Percentiles rank a stretch among this genome's conserved stretches.
phyloP scores from a whole-genome alignment of 2,329 filamentous ascomycete species.

The Lachnellula arida region DNA sequence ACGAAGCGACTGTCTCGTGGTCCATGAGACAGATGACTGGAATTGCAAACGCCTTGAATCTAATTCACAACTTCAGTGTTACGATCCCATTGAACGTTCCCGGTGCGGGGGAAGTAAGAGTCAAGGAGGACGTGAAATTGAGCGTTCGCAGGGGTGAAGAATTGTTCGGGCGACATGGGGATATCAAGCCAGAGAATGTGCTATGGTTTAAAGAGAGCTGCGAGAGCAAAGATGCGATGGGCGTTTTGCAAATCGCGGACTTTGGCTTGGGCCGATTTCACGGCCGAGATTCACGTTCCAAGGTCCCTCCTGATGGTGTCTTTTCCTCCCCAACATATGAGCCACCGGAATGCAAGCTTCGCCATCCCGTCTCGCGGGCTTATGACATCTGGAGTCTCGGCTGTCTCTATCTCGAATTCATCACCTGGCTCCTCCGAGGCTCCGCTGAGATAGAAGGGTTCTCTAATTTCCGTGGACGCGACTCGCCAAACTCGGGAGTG shows the following conservation, averaged over 20 bases:
- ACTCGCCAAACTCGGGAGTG: constrained; percentile 1
- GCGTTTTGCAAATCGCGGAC: constrained; percentile 30
- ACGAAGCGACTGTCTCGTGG: constrained; percentile 22
- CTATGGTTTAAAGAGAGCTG: constrained; percentile 23
- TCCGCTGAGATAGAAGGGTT: constrained; percentile 13
- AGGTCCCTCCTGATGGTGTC: constrained; percentile 15
- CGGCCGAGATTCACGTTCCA: constrained; percentile 29
- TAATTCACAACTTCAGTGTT: constrained; percentile 24
- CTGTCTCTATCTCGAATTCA: constrained; percentile 35
- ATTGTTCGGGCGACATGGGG: constrained; percentile 32
- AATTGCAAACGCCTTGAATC: constrained; percentile 22
- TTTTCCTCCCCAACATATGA: constrained; percentile 32
- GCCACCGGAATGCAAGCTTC: constrained; percentile 36
- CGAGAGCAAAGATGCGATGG: constrained; percentile 4
- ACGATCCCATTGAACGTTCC: constrained; percentile 3
- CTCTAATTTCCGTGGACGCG: constrained; percentile 6
- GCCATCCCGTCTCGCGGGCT: constrained; percentile 28
- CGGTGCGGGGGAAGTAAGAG: constrained; percentile 2
- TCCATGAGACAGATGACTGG: constrained; percentile 29
- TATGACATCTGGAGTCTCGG: constrained; percentile 37
- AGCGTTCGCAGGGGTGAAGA: constrained; percentile 13
- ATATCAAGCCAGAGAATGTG: constrained; percentile 37
- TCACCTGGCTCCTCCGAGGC: constrained; percentile 34
- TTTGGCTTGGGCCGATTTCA: constrained; percentile 34
- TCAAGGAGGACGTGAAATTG: constrained; percentile 1